These are phyloP conservation scores for Pseudocohnilembus persalinus DNA, from an alignment of 169 alveolate genomes.

Conservation along the genomic window DNA sequence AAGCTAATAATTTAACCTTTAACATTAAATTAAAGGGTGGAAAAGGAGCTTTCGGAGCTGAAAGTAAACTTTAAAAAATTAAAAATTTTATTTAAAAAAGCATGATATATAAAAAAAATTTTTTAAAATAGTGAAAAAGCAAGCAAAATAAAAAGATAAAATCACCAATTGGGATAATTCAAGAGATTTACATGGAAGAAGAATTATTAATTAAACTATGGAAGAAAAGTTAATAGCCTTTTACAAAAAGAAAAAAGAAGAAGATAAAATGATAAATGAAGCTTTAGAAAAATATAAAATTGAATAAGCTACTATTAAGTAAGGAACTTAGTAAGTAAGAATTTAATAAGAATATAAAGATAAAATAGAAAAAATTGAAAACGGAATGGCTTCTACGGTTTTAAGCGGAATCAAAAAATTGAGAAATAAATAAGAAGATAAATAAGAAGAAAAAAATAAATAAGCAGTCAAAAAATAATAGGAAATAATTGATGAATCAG, in stretches of 20 bases:
- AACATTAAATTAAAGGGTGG: conserved; percentile 6
- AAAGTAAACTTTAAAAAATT: not conserved
- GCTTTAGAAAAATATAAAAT: conserved; percentile 13
- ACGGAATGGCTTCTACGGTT: not conserved
- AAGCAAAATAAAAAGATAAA: conserved; percentile 7
- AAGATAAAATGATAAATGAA: not conserved
- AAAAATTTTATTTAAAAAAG: too few relatives aligned
- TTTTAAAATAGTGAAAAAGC: not conserved
- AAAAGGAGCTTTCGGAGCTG: conserved; percentile 32
- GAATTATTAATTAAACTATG: conserved; percentile 2
- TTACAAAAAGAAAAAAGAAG: conserved; percentile 19
- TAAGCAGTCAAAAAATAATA: too few relatives aligned
- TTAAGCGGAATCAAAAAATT: not conserved
- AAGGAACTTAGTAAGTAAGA: conserved; percentile 3
- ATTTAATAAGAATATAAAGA: conserved; percentile 14
- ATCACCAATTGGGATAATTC: conserved; percentile 16
- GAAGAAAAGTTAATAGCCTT: conserved; percentile 5
- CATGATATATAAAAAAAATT: too few relatives aligned
- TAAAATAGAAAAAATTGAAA: conserved; percentile 17
- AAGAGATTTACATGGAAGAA: conserved; percentile 18
- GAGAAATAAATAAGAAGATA: not conserved
- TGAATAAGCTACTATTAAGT: not conserved
- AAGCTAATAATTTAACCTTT: not conserved
- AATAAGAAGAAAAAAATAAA: not conserved
- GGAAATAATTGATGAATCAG: not conserved